Evolutionary conservation across 2,329 filamentous ascomycete species (phyloP), one percentile per base, ranked within the genome.

Genomic region (Colletotrichum plurivorum): DNA sequence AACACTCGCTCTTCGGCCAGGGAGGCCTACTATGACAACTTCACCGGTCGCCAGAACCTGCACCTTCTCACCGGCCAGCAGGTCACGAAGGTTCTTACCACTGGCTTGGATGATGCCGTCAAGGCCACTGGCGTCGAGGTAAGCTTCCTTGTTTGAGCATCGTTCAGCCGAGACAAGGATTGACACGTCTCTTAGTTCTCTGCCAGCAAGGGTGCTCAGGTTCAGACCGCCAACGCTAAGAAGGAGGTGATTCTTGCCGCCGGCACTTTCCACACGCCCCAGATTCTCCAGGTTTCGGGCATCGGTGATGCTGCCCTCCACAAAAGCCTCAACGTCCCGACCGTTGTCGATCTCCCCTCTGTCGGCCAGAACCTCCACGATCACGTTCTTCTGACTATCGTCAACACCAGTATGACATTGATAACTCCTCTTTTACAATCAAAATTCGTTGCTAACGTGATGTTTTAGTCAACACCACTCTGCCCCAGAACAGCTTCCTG

Each of bases 211-310:
- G 52, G 31, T 3, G 66, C 65, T 12, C 36, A 64, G 45, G 16
- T 18, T 1, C 59, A 56, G 39, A 57, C 27, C 18, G 58, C 59
- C 46, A 58, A 39, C 10, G 75, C 71, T 1, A 72, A 57, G 10
- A 81, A 79, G 51, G 83, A 85, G 54, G 79, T 83, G 4, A 76
- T 85, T 15, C 63, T 85, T 5, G 78, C 80, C 0, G 82, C 83
- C 4, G 84, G 84, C 2, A 75, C 79, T 2, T 45, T 81, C 7
- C 77, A 80, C 71, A 85, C 76, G 18, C 84, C 78, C 41, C 80
- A 85, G 55, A 74, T 88, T 4, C 78, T 88, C 0, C 82, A 87
- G 71, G 76, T 85, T 2, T 87, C 84, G n/a, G 85, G 85, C 1
- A 80, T 88, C 8, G 86, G 86, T 4, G 65, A 64, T 45, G 55